A percentile compares a stretch with the other conserved stretches of the same genome.
Evolutionary conservation across 2,329 filamentous ascomycete species (phyloP).

Genomic region (Didymella pomorum): DNA sequence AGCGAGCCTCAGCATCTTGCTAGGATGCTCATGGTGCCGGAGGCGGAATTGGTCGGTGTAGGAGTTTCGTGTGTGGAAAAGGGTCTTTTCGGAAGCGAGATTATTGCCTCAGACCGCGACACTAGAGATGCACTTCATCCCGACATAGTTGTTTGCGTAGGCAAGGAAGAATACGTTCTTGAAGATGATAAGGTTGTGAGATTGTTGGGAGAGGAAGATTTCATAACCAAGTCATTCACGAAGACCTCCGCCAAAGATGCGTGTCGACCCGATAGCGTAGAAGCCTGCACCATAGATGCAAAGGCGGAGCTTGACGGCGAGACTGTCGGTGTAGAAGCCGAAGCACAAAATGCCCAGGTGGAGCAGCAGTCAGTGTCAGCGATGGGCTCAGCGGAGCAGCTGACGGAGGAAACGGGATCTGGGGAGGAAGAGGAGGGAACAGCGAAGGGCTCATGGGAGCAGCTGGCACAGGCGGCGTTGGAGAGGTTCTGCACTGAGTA

Average conservation of each 20-base stretch:
- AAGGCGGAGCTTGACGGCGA: constrained; percentile 3
- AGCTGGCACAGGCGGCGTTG: constrained; percentile 21
- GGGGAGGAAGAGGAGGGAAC: neutral
- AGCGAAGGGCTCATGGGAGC: constrained; percentile 2
- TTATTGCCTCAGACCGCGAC: constrained; percentile 22
- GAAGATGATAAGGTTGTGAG: neutral
- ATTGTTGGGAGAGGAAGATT: neutral
- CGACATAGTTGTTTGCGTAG: constrained; percentile 11
- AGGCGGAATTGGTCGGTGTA: constrained; percentile 23
- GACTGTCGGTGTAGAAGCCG: neutral
- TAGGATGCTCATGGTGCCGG: constrained; percentile 26
- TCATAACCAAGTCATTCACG: neutral
- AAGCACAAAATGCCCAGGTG: constrained; percentile 7
- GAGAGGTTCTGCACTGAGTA: neutral
- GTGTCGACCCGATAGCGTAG: neutral
- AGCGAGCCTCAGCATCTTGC: constrained; percentile 20
- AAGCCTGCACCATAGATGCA: neutral
- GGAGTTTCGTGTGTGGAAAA: constrained; percentile 24
- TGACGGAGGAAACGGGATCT: neutral
- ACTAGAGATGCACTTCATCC: constrained; percentile 15
- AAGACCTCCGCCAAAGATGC: neutral
- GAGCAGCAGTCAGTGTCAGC: constrained; percentile 1
- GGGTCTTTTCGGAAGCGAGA: constrained; percentile 21
- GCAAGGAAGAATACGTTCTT: constrained; percentile 8
- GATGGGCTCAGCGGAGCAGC: no score